Base-by-base conservation (phyloP, 352 stramenopile species). In the Pythium periplocum region DNA sequence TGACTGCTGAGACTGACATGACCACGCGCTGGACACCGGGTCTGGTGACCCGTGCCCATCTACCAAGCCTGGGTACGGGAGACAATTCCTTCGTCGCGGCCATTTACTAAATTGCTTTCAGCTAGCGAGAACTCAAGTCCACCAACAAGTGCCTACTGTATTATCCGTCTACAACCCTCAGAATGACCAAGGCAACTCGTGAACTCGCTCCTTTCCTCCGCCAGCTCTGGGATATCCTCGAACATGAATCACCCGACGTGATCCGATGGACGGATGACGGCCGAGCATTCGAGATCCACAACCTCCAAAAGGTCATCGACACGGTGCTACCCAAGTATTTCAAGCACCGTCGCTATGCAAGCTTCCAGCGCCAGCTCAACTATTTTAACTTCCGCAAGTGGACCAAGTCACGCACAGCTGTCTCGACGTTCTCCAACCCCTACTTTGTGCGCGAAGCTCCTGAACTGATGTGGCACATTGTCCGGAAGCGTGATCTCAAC, bases 311-410 rank as follows among this genome's bases (percentile, higher is more conserved):
- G 31, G 64, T 93, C 34, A 82, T 38, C 26, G 36, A 48, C 43
- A 12, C 45, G 30, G 48, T 66, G 48, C 76, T 98, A 30, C 89
- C 92, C 32, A 88, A 90, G 60, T 98, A 97, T 70, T 98, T 98
- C 66, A 97, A 97, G 59, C 92, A 98, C 66, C 72, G 75, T 65
- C 96, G 93, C 61, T 97, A 97, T 77, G 93, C 92, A 53, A 97
- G 86, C 51, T 94, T 98, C 57, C 86, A 96, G 59, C 84, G 92
- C 33, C 90, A 98, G 59, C 79, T 98, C 55, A 97, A 96, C 75
- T 97, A 98, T 64, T 98, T 98, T 62, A 86, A 69, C 62, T 98
- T 98, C 70, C 77, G 83, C 69, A 95, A 95, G 57, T 93, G 82
- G 82, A 93, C 82, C 65, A 92, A 92, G 61, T 87, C 77, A 53